Base-by-base conservation (phyloP, 129 eudicot genomes). In the Flaveria linearis region DNA sequence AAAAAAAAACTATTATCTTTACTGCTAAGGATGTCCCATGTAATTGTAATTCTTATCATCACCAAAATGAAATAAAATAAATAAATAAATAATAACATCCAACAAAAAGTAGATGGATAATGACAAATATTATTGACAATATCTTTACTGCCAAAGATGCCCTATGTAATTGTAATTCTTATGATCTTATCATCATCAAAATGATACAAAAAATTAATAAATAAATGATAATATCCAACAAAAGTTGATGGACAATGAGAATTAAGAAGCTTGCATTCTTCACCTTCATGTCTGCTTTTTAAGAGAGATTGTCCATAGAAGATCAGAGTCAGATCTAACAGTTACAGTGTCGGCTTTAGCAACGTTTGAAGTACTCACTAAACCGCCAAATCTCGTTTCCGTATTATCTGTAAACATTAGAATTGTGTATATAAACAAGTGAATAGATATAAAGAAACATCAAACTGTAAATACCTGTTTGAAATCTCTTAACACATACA, bases 281-380 rank as follows among this genome's bases (percentile, higher is more conserved):
- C 68, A 33, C 5, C 33, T 42, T 80, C 85, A 82, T 39, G 71
- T 15, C 82, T 84, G 74, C 78, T 85, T 93, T 74, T 70, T 89
- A 8, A 91, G 82, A 83, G 99, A 89, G 49, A 91, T 80, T 6
- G 99, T 94, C 99, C 99, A 94, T 39, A 94, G 81, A 43, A 94
- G 90, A 82, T 94, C 89, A 36, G 97, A 81, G 82, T 87, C 85
- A n/a, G 97, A 87, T 65, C 73, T 83, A 72, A 94, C 96, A 0
- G 90, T 91, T 20, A 91, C 81, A 5, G 18, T 76, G 45, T 89
- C 89, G 46, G 39, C 92, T 75, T 33, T 80, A 26, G 83, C 99
- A 17, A 89, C 69, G 66, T 94, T 94, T 46, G 99, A 94, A 13
- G 99, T 94, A 33, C 99, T 94, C 77, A 94, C 81, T 76, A 91